Evolutionary conservation across 2,329 filamentous ascomycete genomes (phyloP), one percentile per base, ranked within the genome.

Genomic region (Penicillium palitans): DNA sequence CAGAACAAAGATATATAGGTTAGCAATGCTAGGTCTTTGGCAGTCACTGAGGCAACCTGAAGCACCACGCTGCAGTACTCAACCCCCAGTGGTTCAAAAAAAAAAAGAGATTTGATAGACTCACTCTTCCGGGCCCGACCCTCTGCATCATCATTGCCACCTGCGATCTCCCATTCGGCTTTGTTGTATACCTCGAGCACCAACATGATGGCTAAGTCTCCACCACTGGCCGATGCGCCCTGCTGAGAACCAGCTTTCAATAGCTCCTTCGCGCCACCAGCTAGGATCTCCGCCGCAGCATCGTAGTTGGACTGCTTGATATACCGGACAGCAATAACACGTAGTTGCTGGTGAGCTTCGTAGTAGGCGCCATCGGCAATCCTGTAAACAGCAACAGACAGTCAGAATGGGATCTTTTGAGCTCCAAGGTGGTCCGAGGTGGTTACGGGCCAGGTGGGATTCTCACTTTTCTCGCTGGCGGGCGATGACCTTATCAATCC

Each of bases 281-380:
- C 88, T 64, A 99, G 84, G 64, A 98, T 89, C 66, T 96, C 90
- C 73, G 92, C 88, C 48, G 96, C 95, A 13, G 91, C 89, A 66
- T 83, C 76, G 84, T 90, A 97, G 83, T 93, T 93, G 61, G 85
- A 81, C 44, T 89, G 84, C 80, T 98, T 98, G 75, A 93, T 87
- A 79, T 99, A 96, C 58, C 96, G 92, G 40, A 91, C 89, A 61
- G 93, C 93, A 67, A 97, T 93, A 55, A 97, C 93, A 62, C 95
- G 91, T 66, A 96, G 91, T 81, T 99, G 95, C 78, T 99, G 95
- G 79, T 98, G 93, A 58, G 95, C 95, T 84, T 99, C 95, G 81
- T 99, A 99, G 83, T 87, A 97, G 74, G 95, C 89, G 70, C 93
- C 93, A 76, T 96, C 91, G 66, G 86, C 83, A 76, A 96, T 96